A percentile compares a stretch with the other conserved stretches of the same genome.
Conservation (phyloP, 2,329 filamentous ascomycete genomes). For the Aspergillus awamori region DNA sequence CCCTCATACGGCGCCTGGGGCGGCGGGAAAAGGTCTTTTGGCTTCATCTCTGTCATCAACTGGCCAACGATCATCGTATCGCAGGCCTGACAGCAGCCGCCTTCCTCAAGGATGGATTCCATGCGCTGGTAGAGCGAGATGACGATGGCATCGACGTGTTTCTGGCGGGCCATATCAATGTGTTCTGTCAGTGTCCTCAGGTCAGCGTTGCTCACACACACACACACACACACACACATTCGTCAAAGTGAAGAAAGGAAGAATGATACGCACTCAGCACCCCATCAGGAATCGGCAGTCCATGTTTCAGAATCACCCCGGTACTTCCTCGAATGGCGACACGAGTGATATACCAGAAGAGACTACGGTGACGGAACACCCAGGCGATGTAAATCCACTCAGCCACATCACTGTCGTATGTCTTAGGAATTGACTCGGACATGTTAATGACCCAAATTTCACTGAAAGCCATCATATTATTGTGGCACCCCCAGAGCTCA, state of each 20-base stretch:
- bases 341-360: slow-evolving; percentile 7
- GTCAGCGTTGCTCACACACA: not conserved
- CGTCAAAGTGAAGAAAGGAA: not conserved
- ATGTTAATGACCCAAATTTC: slow-evolving; percentile 46
- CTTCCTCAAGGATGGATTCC: not conserved
- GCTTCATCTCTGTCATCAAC: not conserved
- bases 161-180: not conserved
- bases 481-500: slow-evolving; percentile 48
- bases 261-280: slow-evolving; percentile 1
- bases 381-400: slow-evolving; percentile 24
- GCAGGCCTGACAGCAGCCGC: slow-evolving; percentile 8
- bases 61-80: slow-evolving; percentile 1
- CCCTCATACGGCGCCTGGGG: not conserved
- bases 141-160: slow-evolving; percentile 1
- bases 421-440: not conserved
- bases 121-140: not conserved
- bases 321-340: slow-evolving; percentile 5
- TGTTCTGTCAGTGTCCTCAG: not conserved
- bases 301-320: not conserved
- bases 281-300: not conserved
- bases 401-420: slow-evolving; percentile 9
- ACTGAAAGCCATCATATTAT: slow-evolving; percentile 48
- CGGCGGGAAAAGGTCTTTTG: slow-evolving; percentile 4
- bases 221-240: no score
- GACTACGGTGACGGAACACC: not conserved